A percentile compares a stretch with the other conserved stretches of the same genome.
phyloP scores from a whole-genome alignment of 371 early-diverging fungal genomes.

The Syncephalastrum sp. region DNA sequence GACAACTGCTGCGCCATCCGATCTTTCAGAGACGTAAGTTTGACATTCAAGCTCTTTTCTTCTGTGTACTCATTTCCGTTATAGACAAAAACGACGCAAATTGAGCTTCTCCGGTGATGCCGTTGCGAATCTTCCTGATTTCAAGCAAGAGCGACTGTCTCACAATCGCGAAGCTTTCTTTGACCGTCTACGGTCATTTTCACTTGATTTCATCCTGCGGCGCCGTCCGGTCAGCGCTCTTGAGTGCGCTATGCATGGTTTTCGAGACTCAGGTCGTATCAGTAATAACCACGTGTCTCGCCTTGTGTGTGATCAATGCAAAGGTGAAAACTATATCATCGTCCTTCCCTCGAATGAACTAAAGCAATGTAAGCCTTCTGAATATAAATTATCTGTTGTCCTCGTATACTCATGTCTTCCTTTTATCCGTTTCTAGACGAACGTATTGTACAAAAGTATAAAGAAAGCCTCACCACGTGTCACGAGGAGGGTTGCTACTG shows the following conservation, averaged over 20 bases:
- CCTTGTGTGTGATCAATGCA: conserved; percentile 8
- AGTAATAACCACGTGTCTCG: conserved; percentile 1
- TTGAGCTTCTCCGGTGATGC: too few relatives aligned
- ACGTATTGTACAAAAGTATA: conserved; percentile 5
- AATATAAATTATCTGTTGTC: background rate
- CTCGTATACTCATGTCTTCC: background rate
- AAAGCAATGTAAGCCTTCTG: conserved; percentile 1
- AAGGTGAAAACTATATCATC: conserved; percentile 5
- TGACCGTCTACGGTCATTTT: conserved; percentile 11
- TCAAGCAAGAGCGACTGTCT: too few relatives aligned
- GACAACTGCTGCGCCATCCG: too few relatives aligned
- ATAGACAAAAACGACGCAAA: too few relatives aligned
- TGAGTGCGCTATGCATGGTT: conserved; percentile 22
- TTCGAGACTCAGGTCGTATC: conserved; percentile 11
- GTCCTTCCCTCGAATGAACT: conserved; percentile 5
- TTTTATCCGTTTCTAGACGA: conserved; percentile 1
- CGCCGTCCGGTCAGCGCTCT: conserved; percentile 12
- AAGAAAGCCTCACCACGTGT: background rate
- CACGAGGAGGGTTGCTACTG: conserved; percentile 13
- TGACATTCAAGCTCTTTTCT: too few relatives aligned
- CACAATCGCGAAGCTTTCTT: conserved; percentile 11
- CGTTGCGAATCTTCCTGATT: too few relatives aligned
- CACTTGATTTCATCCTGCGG: conserved; percentile 4
- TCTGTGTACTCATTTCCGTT: too few relatives aligned
- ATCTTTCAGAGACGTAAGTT: too few relatives aligned